Evolutionary conservation across 2,329 filamentous ascomycete species (phyloP), one percentile per base, ranked within the genome.

Genomic region (Pestalotiopsis sp.): DNA sequence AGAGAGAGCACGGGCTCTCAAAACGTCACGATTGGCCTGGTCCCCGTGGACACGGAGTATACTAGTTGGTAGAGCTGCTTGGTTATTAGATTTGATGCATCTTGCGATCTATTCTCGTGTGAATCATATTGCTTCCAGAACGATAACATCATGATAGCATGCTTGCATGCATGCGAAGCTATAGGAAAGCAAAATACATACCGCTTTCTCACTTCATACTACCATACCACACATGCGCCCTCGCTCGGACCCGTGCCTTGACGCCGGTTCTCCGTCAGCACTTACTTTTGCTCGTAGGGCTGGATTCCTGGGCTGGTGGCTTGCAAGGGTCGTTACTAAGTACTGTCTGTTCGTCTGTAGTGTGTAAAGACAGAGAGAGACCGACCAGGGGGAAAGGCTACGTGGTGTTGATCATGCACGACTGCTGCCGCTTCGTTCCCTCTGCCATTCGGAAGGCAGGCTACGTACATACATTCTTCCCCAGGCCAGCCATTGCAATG

Each of bases 201-300:
- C 31, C 31, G 31, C 31, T 36, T 2, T 36, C 31, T 36, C 31
- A 36, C 31, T 36, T 36, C 31, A 36, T 36, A 36, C 31, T 36
- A 36, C 31, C 31, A 36, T 36, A 36, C 31, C 31, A 36, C 31
- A 36, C 31, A 52, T 52, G 45, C 17, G 45, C 20, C 45, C 17
- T 52, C 20, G 45, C 45, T n/a, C 27, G 23, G 58, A 36, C 58
- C n/a, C n/a, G 59, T 62, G 36, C 59, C 59, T 36, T 20, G 27
- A 36, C 31, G n/a, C n/a, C 38, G 39, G 62, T 23, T 20, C 57
- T 27, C 31, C 31, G 60, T 64, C 36, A 64, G 64, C 68, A 69
- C 68, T 65, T 67, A 49, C 20, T 27, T 66, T 39, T 45, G 36
- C 66, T 68, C 64, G 59, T 69, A 69, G 68, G 68, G 68, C 68